A percentile compares a stretch with the other conserved stretches of the same genome.
These are phyloP conservation scores for Ballota nigra DNA, from an alignment of 257 asterid species.

Conservation along the genomic window DNA sequence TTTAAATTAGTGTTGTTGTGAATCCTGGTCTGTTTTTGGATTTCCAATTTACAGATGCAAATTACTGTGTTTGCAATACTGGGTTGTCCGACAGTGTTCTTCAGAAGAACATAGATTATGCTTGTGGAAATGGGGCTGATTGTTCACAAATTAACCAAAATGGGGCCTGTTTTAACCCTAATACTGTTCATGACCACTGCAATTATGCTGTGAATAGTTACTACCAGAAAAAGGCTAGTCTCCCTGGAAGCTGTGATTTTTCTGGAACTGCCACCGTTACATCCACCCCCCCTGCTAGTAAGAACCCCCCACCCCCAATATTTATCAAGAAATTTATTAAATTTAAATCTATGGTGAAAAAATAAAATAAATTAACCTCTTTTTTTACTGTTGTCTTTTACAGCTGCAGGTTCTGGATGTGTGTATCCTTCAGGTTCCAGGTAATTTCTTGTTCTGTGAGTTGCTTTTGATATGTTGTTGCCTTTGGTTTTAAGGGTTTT, in stretches of 20 bases:
- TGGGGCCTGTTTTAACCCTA: constrained; percentile 75
- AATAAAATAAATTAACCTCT: neutral
- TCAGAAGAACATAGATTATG: constrained; percentile 81
- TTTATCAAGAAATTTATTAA: neutral
- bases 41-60: constrained; percentile 43
- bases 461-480: neutral
- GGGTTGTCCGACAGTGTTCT: constrained; percentile 40
- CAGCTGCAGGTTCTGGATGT: constrained; percentile 39
- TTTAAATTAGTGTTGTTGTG: neutral
- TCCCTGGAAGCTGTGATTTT: constrained; percentile 71
- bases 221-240: constrained; percentile 55
- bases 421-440: constrained; percentile 49
- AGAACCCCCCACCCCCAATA: constrained; percentile 5
- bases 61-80: constrained; percentile 65
- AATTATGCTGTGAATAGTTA: constrained; percentile 87
- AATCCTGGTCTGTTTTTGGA: constrained; percentile 24
- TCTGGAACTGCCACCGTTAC: constrained; percentile 42
- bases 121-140: constrained; percentile 84
- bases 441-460: constrained; percentile 24
- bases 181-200: constrained; percentile 78
- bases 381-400: neutral
- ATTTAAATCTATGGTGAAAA: neutral
- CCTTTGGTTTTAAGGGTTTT: neutral
- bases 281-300: constrained; percentile 43
- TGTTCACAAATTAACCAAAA: constrained; percentile 51